These are phyloP conservation scores for Daldinia childiae DNA, from an alignment of 495 filamentous ascomycete species.

Conservation along the genomic window DNA sequence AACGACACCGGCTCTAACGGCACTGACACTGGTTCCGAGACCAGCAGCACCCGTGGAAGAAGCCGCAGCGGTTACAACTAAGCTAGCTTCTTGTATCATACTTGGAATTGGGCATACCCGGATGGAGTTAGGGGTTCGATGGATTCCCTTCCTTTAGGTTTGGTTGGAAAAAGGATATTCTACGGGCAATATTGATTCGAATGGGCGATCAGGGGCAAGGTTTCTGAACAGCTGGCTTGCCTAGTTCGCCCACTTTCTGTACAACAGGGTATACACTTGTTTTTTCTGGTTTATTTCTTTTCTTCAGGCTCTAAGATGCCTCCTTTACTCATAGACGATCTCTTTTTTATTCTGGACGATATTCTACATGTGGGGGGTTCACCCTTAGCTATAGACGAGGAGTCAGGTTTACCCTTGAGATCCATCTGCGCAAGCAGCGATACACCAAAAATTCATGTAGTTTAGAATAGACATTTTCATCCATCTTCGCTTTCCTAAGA, in stretches of 20 bases:
- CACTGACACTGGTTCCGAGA: conserved; percentile 27
- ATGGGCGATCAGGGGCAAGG: not conserved
- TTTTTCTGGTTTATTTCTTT: not conserved
- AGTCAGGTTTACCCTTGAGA: conserved; percentile 10
- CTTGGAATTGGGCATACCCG: conserved; percentile 12
- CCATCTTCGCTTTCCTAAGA: not conserved
- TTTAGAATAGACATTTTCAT: conserved; percentile 22
- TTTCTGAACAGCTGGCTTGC: not conserved
- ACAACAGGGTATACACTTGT: not conserved
- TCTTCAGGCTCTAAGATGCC: not conserved
- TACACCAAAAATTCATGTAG: conserved; percentile 5
- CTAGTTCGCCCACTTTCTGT: not conserved
- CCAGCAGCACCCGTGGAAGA: conserved; percentile 22
- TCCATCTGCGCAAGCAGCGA: conserved; percentile 35
- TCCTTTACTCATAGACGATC: not conserved
- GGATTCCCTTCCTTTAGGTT: conserved; percentile 5
- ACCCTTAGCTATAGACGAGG: conserved; percentile 30
- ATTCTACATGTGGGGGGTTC: conserved; percentile 17
- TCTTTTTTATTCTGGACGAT: not conserved
- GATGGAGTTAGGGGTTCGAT: conserved; percentile 26
- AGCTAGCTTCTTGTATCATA: conserved; percentile 13
- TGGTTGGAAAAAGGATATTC: not conserved
- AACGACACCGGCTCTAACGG: conserved; percentile 40
- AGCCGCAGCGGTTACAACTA: conserved; percentile 43
- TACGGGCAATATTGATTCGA: conserved; percentile 1